phyloP scores from a whole-genome alignment of 164 flowering plant genomes.

The Vitis rotundifolia region DNA sequence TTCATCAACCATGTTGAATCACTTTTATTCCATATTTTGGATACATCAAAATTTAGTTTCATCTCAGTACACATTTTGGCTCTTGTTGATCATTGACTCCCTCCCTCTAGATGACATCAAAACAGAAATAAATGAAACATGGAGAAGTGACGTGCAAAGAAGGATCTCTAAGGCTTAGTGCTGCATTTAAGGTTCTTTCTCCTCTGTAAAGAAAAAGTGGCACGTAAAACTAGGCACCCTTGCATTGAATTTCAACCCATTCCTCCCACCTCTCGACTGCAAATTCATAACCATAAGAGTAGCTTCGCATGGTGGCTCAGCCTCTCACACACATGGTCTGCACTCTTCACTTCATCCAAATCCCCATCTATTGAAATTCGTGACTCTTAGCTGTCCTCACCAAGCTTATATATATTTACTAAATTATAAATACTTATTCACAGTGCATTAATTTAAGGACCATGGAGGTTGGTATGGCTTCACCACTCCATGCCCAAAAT shows the following conservation, averaged over 20 bases:
- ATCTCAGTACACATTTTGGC: too few relatives aligned
- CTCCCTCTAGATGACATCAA: too few relatives aligned
- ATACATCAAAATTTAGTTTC: too few relatives aligned
- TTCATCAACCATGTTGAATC: too few relatives aligned
- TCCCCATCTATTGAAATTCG: background rate
- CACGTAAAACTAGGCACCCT: constrained; percentile 5
- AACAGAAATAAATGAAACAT: background rate
- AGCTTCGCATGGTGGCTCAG: background rate
- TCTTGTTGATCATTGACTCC: too few relatives aligned
- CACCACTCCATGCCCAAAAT: too few relatives aligned
- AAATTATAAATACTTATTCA: too few relatives aligned
- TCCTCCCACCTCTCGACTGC: background rate
- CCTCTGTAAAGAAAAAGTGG: background rate
- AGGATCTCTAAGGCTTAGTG: background rate
- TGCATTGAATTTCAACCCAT: background rate
- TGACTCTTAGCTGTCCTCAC: background rate
- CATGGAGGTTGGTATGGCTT: too few relatives aligned
- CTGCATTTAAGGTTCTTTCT: background rate
- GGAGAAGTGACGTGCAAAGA: background rate
- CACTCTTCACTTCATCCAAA: background rate
- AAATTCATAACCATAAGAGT: too few relatives aligned
- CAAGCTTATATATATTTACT: background rate
- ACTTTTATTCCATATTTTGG: too few relatives aligned
- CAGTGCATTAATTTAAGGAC: too few relatives aligned
- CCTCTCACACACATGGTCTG: too few relatives aligned